A percentile compares a stretch with the other conserved stretches of the same genome.
Conservation (phyloP, 371 early-diverging fungal genomes). For the Lichtheimia ornata region DNA sequence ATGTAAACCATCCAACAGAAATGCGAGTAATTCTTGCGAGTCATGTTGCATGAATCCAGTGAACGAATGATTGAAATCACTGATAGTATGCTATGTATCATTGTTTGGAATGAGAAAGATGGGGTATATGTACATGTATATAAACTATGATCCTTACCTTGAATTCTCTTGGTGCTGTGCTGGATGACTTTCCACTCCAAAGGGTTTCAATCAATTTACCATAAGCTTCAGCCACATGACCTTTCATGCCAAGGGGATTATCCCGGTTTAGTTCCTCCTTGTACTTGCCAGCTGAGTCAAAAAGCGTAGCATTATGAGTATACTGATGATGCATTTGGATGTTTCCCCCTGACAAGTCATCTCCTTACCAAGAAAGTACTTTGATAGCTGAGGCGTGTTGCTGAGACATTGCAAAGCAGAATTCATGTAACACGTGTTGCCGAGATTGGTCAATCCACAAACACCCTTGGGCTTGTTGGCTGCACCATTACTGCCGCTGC, state of each 20-base stretch:
- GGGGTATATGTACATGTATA: background rate
- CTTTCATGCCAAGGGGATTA: constrained; percentile 67
- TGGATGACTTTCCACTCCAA: constrained; percentile 52
- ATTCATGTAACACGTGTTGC: constrained; percentile 92
- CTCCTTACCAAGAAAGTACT: constrained; percentile 52
- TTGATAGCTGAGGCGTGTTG: constrained; percentile 64
- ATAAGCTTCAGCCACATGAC: constrained; percentile 67
- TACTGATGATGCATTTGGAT: background rate
- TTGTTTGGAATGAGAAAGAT: background rate
- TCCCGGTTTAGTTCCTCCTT: constrained; percentile 49
- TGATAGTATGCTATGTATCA: constrained; percentile 49
- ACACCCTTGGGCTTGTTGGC: constrained; percentile 38
- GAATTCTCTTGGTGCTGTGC: constrained; percentile 68
- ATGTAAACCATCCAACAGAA: constrained; percentile 64
- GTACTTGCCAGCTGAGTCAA: constrained; percentile 32
- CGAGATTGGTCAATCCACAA: constrained; percentile 75
- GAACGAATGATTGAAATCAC: constrained; percentile 67
- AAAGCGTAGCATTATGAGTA: background rate
- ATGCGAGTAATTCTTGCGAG: constrained; percentile 65
- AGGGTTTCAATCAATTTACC: constrained; percentile 59
- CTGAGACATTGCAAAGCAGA: constrained; percentile 79
- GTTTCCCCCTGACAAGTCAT: background rate
- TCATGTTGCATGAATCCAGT: constrained; percentile 78
- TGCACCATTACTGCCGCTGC: background rate
- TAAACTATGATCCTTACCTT: constrained; percentile 39